phyloP scores from a whole-genome alignment of 768 basidiomycete species.

The Tephrocybe sp. region DNA sequence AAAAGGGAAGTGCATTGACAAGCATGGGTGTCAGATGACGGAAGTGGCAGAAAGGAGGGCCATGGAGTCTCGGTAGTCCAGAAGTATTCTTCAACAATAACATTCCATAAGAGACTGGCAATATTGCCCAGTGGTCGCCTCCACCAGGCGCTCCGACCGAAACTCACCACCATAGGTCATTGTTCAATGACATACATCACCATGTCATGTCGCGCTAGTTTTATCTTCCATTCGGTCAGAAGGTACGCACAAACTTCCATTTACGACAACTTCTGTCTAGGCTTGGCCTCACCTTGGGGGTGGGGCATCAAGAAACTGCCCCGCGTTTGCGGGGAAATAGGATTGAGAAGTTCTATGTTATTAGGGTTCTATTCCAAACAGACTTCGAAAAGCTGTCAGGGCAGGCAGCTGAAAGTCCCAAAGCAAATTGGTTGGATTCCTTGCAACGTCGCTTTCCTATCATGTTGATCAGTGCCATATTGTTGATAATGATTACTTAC shows the following conservation, averaged over 20 bases:
- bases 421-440: not conserved
- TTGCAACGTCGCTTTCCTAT: constrained; percentile 7
- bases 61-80: too few relatives aligned
- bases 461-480: constrained; percentile 12
- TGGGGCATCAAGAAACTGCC: constrained; percentile 9
- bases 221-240: not conserved
- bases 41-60: not conserved
- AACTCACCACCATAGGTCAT: too few relatives aligned
- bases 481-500: not conserved
- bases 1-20: not conserved
- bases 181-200: too few relatives aligned
- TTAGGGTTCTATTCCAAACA: not conserved
- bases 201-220: too few relatives aligned
- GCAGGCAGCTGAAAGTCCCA: not conserved
- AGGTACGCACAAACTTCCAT: not conserved
- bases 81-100: too few relatives aligned
- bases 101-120: too few relatives aligned
- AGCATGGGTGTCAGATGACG: not conserved
- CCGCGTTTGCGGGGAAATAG: constrained; percentile 8
- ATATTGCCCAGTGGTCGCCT: too few relatives aligned
- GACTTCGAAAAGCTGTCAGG: not conserved
- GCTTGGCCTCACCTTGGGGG: not conserved
- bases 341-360: constrained; percentile 4
- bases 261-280: not conserved
- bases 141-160: too few relatives aligned